Conservation (phyloP, 148 eudicot genomes). For the Rheum nobile region DNA sequence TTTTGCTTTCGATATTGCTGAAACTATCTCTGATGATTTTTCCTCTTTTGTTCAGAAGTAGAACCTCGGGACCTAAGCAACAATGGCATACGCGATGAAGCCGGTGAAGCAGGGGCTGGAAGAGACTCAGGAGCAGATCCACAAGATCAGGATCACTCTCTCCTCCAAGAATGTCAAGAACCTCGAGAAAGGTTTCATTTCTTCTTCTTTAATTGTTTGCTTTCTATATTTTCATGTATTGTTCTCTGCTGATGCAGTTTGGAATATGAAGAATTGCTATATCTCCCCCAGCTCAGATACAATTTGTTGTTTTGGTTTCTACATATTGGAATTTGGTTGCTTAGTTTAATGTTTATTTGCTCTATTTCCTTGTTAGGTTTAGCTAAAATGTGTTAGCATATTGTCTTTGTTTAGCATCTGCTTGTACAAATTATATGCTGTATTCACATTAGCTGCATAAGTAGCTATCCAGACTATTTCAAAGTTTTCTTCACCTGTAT, state of each 20-base stretch:
- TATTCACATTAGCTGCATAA: neutral
- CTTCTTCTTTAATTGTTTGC: neutral
- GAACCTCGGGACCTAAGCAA: slow-evolving; percentile 6
- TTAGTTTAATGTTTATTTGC: neutral
- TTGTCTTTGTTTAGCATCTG: neutral
- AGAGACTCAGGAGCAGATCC: slow-evolving; percentile 58
- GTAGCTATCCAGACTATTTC: neutral
- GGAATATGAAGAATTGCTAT: neutral
- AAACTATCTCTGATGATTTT: neutral
- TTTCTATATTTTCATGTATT: neutral
- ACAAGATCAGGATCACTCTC: slow-evolving; percentile 89
- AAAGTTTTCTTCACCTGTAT: neutral
- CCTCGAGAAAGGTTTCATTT: slow-evolving; percentile 73
- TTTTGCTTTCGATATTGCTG: neutral
- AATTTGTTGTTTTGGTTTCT: neutral
- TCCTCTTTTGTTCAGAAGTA: neutral
- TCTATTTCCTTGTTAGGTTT: neutral
- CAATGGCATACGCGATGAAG: slow-evolving; percentile 70
- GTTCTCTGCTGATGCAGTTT: neutral
- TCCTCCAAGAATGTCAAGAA: slow-evolving; percentile 88
- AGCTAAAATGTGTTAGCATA: neutral
- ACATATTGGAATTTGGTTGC: neutral
- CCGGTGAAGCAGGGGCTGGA: slow-evolving; percentile 66
- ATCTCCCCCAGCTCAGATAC: neutral
- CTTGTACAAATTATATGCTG: neutral